phyloP scores from a whole-genome alignment of 176 grass and related monocot genomes.

The Carex pumila region DNA sequence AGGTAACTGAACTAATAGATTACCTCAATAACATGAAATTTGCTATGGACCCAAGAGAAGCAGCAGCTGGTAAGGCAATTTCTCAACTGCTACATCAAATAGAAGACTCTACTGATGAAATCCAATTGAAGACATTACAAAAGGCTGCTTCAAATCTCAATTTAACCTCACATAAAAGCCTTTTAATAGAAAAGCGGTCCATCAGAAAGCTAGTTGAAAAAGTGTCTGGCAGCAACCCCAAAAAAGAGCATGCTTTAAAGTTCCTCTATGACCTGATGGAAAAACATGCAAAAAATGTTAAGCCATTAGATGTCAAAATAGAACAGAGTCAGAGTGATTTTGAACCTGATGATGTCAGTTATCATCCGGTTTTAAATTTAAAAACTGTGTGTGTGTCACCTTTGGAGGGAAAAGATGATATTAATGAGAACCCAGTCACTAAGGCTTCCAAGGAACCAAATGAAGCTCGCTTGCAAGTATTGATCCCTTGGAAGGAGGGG shows the following conservation, averaged over 20 bases:
- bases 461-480: not conserved
- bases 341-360: slow-evolving; percentile 6
- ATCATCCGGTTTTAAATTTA: slow-evolving; percentile 30
- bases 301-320: not conserved
- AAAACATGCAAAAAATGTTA: slow-evolving; percentile 24
- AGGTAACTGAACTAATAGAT: slow-evolving; percentile 19
- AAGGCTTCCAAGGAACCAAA: not conserved
- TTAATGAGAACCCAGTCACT: slow-evolving; percentile 10
- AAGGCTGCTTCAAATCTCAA: slow-evolving; percentile 15
- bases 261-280: slow-evolving; percentile 10
- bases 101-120: slow-evolving; percentile 21
- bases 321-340: not conserved
- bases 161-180: slow-evolving; percentile 23
- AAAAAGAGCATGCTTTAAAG: slow-evolving; percentile 6
- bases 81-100: slow-evolving; percentile 10
- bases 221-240: not conserved
- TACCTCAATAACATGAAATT: slow-evolving; percentile 19
- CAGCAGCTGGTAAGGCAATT: slow-evolving; percentile 22
- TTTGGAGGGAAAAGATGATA: slow-evolving; percentile 24
- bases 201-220: slow-evolving; percentile 21
- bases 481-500: slow-evolving; percentile 33
- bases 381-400: slow-evolving; percentile 15
- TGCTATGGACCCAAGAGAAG: slow-evolving; percentile 22
- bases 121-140: slow-evolving; percentile 5
- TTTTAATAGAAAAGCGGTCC: slow-evolving; percentile 29